Evolutionary conservation across 352 stramenopile genomes (phyloP), one percentile per base, ranked within the genome.

Genomic region (Hyaloperonospora brassicae): DNA sequence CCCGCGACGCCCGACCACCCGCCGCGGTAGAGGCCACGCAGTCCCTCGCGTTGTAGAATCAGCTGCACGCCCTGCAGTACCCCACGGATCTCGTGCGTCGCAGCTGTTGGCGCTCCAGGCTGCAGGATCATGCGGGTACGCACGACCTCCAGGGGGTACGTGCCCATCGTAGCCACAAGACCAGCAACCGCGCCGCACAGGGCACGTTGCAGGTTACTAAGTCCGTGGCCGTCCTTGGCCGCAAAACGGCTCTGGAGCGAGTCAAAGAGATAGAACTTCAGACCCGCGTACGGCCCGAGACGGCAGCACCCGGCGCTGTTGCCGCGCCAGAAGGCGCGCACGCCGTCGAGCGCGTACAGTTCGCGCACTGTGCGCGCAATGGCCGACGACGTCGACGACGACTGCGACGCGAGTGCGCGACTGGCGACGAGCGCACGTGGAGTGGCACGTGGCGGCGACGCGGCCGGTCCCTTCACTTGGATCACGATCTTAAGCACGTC

Each of bases 401-500:
- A 49, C 61, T 17, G 45, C n/a, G 61, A 61, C 27, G 66, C 55
- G 12, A 66, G 50, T 5, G 72, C 39, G 11, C 65, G 67, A 13
- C 59, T 55, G 25, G 59, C 50, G 46, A 68, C 42, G 38, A 69
- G 40, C 24, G 63, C 58, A 13, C 62, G 67, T 2, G 62, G 49
- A 17, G 55, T n/a, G 6, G 40, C 7, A 17, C 44, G 12, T 14
- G 43, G 14, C 1, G 57, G 46, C 6, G 49, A n/a, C 1, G 57
- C 13, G 23, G 56, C 13, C 0, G 73, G 62, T 17, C 70, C 70
- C 55, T 86, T 84, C 10, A 91, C 79, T 59, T 92, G 81, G 45
- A 92, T 86, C 17, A 89, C 61, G 63, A 92, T 89, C 70, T 89
- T 89, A 52, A 92, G 73, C 67, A 89, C 79, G 50, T 92, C 81